A percentile compares a stretch with the other conserved stretches of the same genome.
phyloP scores from a whole-genome alignment of 768 basidiomycete genomes.

The Termitomyces sp. region DNA sequence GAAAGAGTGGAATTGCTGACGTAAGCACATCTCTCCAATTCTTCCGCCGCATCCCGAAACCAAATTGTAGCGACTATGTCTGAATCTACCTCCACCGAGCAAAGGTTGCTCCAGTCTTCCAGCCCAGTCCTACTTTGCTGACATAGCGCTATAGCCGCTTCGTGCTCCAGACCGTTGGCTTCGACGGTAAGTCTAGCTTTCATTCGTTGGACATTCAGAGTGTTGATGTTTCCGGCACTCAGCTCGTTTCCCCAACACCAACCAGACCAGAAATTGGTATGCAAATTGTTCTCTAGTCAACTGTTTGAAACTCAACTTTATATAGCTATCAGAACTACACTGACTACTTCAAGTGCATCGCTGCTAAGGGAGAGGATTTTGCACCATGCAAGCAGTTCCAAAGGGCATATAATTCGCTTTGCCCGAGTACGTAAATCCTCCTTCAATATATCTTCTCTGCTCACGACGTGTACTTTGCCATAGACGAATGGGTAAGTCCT shows the following conservation, averaged over 20 bases:
- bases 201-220: background rate
- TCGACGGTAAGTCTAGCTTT: constrained; percentile 60
- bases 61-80: constrained; percentile 47
- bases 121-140: constrained; percentile 7
- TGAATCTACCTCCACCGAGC: constrained; percentile 37
- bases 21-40: constrained; percentile 23
- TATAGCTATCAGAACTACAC: constrained; percentile 93
- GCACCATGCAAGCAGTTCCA: constrained; percentile 99
- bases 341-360: constrained; percentile 97
- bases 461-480: background rate
- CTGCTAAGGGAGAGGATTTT: constrained; percentile 97
- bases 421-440: constrained; percentile 75
- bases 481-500: constrained; percentile 83
- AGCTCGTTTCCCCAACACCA: constrained; percentile 88
- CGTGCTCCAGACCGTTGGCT: constrained; percentile 90
- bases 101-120: constrained; percentile 11
- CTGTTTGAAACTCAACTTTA: background rate
- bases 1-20: constrained; percentile 23
- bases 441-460: background rate
- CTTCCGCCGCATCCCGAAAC: constrained; percentile 39
- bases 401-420: constrained; percentile 91
- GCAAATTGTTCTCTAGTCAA: background rate
- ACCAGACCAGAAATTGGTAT: constrained; percentile 94
- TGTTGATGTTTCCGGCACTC: constrained; percentile 12
- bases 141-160: constrained; percentile 55